Percentiles rank a stretch among this genome's conserved stretches.
Conservation (phyloP, 2,329 filamentous ascomycete species). For the Allantophomopsis lycopodina region DNA sequence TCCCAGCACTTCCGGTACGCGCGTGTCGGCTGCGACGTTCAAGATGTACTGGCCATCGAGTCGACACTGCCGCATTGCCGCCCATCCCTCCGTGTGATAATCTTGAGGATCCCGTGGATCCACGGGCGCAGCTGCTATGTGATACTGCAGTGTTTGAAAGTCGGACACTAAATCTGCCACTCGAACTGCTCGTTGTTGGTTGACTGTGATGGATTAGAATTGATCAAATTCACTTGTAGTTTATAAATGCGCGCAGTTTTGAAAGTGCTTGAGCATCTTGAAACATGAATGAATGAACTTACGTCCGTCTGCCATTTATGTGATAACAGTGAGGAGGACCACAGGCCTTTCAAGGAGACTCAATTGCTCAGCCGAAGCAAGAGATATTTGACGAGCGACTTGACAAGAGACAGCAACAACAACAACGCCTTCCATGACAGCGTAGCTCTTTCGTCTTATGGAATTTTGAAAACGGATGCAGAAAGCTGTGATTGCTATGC, state of each 20-base stretch:
- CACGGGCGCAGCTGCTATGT: slow-evolving; percentile 41
- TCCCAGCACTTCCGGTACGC: slow-evolving; percentile 36
- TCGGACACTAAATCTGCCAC: slow-evolving; percentile 49
- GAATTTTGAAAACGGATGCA: too few species aligned
- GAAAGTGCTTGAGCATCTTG: background rate
- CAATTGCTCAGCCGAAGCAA: too few species aligned
- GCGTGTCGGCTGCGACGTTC: slow-evolving; percentile 48
- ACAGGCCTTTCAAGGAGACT: too few species aligned
- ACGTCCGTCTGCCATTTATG: slow-evolving; percentile 18
- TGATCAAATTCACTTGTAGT: background rate
- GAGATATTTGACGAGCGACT: too few species aligned
- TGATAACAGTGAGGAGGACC: too few species aligned
- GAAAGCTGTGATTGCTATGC: too few species aligned
- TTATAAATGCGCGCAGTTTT: too few species aligned
- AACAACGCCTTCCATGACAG: too few species aligned
- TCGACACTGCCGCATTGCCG: slow-evolving; percentile 44
- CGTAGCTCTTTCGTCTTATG: too few species aligned
- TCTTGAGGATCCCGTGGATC: slow-evolving; percentile 41
- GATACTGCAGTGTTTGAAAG: slow-evolving; percentile 47
- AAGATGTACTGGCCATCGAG: slow-evolving; percentile 51
- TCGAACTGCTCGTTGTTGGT: slow-evolving; percentile 42
- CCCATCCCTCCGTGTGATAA: slow-evolving; percentile 51
- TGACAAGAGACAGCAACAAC: too few species aligned
- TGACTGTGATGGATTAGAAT: slow-evolving; percentile 27
- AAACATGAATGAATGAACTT: slow-evolving; percentile 7